These are phyloP conservation scores for Epichloe sibirici DNA, from an alignment of 2,329 filamentous ascomycete genomes.

Conservation along the genomic window DNA sequence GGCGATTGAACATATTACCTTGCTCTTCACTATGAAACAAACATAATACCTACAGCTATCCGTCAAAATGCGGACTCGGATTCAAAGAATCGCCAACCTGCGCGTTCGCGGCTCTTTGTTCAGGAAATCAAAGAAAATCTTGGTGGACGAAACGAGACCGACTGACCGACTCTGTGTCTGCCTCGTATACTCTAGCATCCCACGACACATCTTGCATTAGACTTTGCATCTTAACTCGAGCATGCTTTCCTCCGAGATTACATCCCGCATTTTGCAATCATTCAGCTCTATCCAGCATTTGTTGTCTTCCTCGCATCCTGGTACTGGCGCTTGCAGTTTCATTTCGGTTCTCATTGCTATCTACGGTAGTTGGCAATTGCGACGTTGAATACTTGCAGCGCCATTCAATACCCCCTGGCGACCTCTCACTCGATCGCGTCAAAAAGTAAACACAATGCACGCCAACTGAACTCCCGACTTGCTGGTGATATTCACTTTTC, in stretches of 20 bases:
- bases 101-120: neutral
- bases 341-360: constrained; percentile 8
- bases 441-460: constrained; percentile 8
- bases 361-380: neutral
- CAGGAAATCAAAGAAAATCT: neutral
- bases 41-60: neutral
- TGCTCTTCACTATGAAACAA: neutral
- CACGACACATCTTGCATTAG: neutral
- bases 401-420: neutral
- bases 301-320: constrained; percentile 5
- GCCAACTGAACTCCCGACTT: neutral
- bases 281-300: neutral
- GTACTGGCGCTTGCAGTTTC: constrained; percentile 10
- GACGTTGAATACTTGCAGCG: neutral
- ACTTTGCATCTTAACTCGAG: neutral
- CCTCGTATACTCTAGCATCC: neutral
- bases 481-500: neutral
- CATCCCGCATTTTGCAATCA: constrained; percentile 1
- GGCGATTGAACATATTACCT: neutral
- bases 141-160: neutral
- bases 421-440: constrained; percentile 6
- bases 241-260: constrained; percentile 1
- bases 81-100: neutral
- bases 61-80: neutral
- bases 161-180: neutral